Evolutionary conservation across 2,329 filamentous ascomycete species (phyloP).

Genomic region (Aspergillus chevalieri): DNA sequence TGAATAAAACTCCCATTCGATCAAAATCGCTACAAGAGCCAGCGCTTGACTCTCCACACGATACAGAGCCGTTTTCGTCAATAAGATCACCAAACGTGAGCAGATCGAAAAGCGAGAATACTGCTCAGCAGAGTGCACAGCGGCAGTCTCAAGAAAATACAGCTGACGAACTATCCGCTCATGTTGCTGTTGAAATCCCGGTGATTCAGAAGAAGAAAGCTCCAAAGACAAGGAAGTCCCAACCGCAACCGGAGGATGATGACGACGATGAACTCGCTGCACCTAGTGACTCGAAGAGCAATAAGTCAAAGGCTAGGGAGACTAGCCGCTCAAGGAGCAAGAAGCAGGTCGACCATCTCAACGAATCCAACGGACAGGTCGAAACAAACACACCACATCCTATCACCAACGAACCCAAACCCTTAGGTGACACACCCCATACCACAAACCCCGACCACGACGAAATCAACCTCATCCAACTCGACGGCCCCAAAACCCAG

Average conservation of each 20-base stretch:
- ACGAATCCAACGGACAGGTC: neutral
- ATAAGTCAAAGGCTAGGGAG: conserved; percentile 13
- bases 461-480: neutral
- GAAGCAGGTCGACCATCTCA: neutral
- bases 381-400: neutral
- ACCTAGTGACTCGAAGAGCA: conserved; percentile 3
- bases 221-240: conserved; percentile 23
- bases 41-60: conserved; percentile 29
- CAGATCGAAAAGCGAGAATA: conserved; percentile 19
- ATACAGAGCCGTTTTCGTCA: conserved; percentile 37
- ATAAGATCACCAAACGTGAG: conserved; percentile 19
- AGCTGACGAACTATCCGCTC: conserved; percentile 24
- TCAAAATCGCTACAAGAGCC: conserved; percentile 21
- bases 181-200: conserved; percentile 17
- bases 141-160: conserved; percentile 9
- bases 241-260: conserved; percentile 16
- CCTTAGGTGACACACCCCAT: neutral
- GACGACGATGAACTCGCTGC: conserved; percentile 25
- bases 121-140: conserved; percentile 5
- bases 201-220: conserved; percentile 22
- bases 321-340: conserved; percentile 15
- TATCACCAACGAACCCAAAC: neutral
- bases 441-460: neutral
- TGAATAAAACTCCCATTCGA: conserved; percentile 12
- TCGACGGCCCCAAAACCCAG: neutral